These are phyloP conservation scores for Aspergillus sclerotioniger DNA, from an alignment of 495 filamentous ascomycete genomes.

Conservation along the genomic window DNA sequence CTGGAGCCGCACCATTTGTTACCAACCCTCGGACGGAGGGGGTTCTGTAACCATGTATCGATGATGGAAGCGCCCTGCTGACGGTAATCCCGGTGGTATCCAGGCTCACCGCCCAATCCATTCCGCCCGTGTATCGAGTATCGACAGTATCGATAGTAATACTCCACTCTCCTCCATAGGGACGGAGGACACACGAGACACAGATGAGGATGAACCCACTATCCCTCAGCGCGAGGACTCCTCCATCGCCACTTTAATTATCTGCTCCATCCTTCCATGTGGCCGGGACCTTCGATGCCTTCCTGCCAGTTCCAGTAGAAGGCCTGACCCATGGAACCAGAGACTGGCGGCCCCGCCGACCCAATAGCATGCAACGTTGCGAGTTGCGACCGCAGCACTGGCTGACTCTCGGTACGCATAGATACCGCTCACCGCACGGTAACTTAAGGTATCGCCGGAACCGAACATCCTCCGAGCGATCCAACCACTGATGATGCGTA, in stretches of 20 bases:
- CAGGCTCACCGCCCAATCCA: neutral
- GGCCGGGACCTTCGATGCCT: constrained; percentile 4
- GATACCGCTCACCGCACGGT: constrained; percentile 6
- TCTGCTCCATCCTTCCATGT: neutral
- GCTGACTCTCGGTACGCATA: neutral
- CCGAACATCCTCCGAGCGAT: constrained; percentile 18
- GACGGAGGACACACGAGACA: neutral
- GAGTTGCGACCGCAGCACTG: neutral
- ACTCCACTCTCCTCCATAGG: neutral
- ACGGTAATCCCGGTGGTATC: neutral
- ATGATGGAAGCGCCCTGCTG: too few relatives aligned
- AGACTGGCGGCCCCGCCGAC: constrained; percentile 6
- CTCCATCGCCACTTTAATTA: constrained; percentile 16
- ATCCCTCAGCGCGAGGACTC: neutral
- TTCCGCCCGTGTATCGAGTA: neutral
- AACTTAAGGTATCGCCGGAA: constrained; percentile 16
- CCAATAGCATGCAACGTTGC: constrained; percentile 8
- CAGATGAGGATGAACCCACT: neutral
- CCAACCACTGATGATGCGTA: constrained; percentile 1
- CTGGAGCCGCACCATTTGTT: constrained; percentile 6
- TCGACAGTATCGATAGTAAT: too few relatives aligned
- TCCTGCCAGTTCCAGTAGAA: constrained; percentile 12
- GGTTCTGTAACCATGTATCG: neutral
- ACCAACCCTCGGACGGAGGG: neutral
- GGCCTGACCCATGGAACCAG: constrained; percentile 21